phyloP scores from a whole-genome alignment of 1,284 basidiomycete genomes.

The Apiotrichum mycotoxinovorans region DNA sequence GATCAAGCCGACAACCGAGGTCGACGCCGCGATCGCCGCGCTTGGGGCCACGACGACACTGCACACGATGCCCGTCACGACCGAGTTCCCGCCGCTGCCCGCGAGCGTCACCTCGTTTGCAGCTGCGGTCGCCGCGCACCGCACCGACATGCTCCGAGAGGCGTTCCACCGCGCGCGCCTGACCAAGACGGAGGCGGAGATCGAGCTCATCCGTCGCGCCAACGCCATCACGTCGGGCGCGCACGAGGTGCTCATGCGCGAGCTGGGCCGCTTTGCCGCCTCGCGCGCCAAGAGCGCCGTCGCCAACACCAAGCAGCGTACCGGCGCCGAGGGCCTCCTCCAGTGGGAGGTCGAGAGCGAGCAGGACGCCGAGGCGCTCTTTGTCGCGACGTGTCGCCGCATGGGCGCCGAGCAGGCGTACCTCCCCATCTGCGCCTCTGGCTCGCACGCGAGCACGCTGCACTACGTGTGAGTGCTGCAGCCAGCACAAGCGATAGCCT shows the following conservation, averaged over 20 bases:
- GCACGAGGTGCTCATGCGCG: conserved; percentile 85
- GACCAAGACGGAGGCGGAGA: conserved; percentile 69
- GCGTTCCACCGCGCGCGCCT: conserved; percentile 74
- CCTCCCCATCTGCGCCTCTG: conserved; percentile 80
- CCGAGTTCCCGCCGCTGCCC: conserved; percentile 59
- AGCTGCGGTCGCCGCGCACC: conserved; percentile 28
- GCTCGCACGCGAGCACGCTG: conserved; percentile 75
- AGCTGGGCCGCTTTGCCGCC: conserved; percentile 67
- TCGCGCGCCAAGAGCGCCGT: conserved; percentile 43
- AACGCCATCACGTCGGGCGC: conserved; percentile 80
- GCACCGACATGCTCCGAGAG: conserved; percentile 60
- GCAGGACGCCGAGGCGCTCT: conserved; percentile 83
- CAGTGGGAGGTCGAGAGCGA: conserved; percentile 87
- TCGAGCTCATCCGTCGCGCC: conserved; percentile 68
- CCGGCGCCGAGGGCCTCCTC: conserved; percentile 60
- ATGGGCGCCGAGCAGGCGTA: conserved; percentile 83
- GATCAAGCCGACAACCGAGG: conserved; percentile 55
- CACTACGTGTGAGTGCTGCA: conserved; percentile 87
- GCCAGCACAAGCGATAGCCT: not conserved
- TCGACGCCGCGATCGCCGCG: conserved; percentile 41
- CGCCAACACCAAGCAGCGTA: conserved; percentile 51
- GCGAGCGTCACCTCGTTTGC: conserved; percentile 57
- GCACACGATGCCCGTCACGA: conserved; percentile 55
- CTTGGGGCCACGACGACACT: conserved; percentile 21
- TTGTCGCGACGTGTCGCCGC: conserved; percentile 77